Conservation (phyloP, 2,329 filamentous ascomycete species). For the Xylaria sp. region DNA sequence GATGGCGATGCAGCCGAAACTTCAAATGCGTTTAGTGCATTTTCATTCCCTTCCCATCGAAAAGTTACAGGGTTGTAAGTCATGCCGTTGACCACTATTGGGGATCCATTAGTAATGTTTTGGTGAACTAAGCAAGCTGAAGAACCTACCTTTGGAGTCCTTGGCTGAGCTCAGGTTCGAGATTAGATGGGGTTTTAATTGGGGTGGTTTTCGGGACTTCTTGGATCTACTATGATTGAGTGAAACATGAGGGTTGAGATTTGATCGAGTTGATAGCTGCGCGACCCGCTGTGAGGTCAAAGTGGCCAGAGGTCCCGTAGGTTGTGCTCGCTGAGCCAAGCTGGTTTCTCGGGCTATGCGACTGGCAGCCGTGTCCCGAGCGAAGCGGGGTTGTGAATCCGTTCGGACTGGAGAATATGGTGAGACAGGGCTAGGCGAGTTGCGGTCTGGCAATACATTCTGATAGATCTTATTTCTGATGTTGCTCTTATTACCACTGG, state of each 20-base stretch:
- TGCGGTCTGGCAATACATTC: conserved; percentile 64
- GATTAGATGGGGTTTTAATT: conserved; percentile 86
- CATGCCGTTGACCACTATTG: conserved; percentile 89
- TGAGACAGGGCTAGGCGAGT: conserved; percentile 63
- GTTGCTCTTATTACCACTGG: conserved; percentile 72
- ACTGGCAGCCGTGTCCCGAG: conserved; percentile 73
- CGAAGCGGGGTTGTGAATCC: conserved; percentile 70
- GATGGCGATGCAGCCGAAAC: conserved; percentile 66
- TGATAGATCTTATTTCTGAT: conserved; percentile 68
- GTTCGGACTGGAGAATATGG: conserved; percentile 67
- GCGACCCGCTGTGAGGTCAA: conserved; percentile 66
- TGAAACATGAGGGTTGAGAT: conserved; percentile 59
- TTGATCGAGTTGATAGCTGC: conserved; percentile 63
- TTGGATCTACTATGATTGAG: conserved; percentile 61
- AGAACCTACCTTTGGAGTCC: conserved; percentile 78
- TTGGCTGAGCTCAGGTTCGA: conserved; percentile 80
- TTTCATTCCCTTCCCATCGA: conserved; percentile 97
- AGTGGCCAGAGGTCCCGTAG: conserved; percentile 64
- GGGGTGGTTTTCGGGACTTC: conserved; percentile 67
- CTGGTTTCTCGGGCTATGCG: conserved; percentile 72
- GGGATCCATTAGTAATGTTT: not conserved
- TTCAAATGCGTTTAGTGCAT: conserved; percentile 82
- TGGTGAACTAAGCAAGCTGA: not conserved
- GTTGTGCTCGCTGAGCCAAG: conserved; percentile 68
- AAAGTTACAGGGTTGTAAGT: conserved; percentile 89